A percentile compares a stretch with the other conserved stretches of the same genome.
Evolutionary conservation across 2,329 filamentous ascomycete genomes (phyloP).

Genomic region (Sporothrix luriei): DNA sequence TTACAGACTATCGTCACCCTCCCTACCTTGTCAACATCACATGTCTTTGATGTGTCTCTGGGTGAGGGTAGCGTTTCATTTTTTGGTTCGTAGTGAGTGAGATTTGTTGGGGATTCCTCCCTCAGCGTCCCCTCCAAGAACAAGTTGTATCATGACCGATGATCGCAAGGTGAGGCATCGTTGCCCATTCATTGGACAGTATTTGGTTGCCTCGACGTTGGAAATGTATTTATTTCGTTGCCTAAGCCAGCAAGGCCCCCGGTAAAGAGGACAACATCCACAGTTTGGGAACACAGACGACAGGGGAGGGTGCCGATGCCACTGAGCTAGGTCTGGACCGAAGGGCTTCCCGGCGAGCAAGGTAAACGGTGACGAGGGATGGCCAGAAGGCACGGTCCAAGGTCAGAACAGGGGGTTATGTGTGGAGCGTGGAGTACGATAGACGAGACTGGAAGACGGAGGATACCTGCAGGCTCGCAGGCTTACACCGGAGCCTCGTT

Average conservation of each 20-base stretch:
- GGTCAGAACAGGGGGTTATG: not conserved
- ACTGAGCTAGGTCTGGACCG: not conserved
- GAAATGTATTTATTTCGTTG: not conserved
- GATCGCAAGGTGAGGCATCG: constrained; percentile 1
- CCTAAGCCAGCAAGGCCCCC: constrained; percentile 5
- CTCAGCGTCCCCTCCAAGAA: not conserved
- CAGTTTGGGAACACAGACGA: not conserved
- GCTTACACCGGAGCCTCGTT: constrained; percentile 21
- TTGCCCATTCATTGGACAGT: not conserved
- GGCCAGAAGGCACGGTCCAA: not conserved
- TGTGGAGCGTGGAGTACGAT: not conserved
- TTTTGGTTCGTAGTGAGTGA: not conserved
- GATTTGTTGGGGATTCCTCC: not conserved
- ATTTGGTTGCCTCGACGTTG: constrained; percentile 11
- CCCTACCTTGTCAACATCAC: not conserved
- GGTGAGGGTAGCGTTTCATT: not conserved
- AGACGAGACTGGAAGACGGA: not conserved
- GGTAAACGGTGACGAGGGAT: not conserved
- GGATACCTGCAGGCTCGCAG: constrained; percentile 22
- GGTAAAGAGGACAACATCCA: not conserved
- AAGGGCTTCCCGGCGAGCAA: not conserved
- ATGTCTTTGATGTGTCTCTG: not conserved
- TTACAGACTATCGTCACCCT: not conserved
- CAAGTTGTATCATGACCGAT: not conserved
- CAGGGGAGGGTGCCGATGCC: not conserved